These are phyloP conservation scores for Cornus suecica DNA, from an alignment of 148 eudicot genomes.

Conservation along the genomic window DNA sequence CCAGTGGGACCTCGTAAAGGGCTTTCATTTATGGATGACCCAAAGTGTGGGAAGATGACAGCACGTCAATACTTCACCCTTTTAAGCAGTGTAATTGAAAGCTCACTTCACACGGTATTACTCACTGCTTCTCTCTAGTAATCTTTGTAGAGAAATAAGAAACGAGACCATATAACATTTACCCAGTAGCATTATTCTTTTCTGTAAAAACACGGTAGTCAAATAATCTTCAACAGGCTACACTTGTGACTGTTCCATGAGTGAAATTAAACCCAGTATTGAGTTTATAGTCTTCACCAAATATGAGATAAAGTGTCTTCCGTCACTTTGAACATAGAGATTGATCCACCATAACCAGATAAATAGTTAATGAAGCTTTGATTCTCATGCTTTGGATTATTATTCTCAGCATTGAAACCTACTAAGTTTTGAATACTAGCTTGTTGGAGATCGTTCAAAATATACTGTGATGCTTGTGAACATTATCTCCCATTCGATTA, in stretches of 20 bases:
- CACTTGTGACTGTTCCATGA: too few relatives aligned
- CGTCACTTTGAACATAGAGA: not conserved
- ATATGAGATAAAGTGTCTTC: not conserved
- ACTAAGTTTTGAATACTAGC: too few relatives aligned
- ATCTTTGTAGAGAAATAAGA: not conserved
- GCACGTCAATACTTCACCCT: constrained; percentile 62
- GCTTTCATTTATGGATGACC: constrained; percentile 87
- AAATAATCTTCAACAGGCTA: not conserved
- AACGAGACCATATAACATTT: not conserved
- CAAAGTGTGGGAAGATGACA: constrained; percentile 68
- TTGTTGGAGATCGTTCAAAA: constrained; percentile 5
- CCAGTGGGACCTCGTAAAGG: constrained; percentile 73
- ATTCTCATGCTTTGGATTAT: not conserved
- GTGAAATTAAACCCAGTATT: too few relatives aligned
- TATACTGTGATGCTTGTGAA: not conserved
- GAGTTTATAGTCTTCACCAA: not conserved
- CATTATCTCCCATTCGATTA: not conserved
- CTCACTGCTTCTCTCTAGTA: constrained; percentile 9
- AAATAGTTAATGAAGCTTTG: not conserved
- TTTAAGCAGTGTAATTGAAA: constrained; percentile 15
- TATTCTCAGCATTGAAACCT: not conserved
- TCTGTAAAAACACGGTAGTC: not conserved
- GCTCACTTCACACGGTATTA: constrained; percentile 22
- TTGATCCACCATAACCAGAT: not conserved
- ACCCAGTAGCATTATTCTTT: not conserved